These are phyloP conservation scores for Paraconiothyrium sp. DNA, from an alignment of 2,329 filamentous ascomycete genomes.

Conservation along the genomic window DNA sequence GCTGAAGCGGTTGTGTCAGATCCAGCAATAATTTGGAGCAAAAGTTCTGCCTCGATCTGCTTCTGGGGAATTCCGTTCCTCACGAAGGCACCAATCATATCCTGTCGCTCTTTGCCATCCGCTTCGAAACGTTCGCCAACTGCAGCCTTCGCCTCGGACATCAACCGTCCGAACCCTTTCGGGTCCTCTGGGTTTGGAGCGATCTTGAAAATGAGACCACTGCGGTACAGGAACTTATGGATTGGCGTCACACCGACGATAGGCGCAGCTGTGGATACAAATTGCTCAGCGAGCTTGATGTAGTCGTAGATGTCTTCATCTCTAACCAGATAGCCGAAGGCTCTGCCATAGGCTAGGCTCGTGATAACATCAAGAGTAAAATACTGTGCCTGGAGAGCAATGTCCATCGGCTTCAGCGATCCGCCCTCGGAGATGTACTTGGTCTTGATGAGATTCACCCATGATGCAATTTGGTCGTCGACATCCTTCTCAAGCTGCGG, in stretches of 20 bases:
- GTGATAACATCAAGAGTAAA: constrained; percentile 43
- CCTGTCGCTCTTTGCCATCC: constrained; percentile 9
- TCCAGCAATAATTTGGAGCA: constrained; percentile 23
- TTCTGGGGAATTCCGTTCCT: constrained; percentile 20
- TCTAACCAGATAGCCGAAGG: constrained; percentile 20
- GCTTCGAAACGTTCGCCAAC: constrained; percentile 16
- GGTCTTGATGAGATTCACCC: constrained; percentile 58
- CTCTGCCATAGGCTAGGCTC: constrained; percentile 18
- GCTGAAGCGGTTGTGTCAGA: constrained; percentile 24
- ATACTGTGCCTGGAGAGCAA: constrained; percentile 59
- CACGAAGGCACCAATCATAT: constrained; percentile 21
- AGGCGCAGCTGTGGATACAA: constrained; percentile 7
- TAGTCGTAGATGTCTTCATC: constrained; percentile 19
- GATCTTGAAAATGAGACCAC: constrained; percentile 11
- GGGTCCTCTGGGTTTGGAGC: constrained; percentile 12
- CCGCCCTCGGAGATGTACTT: constrained; percentile 49
- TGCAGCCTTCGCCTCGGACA: constrained; percentile 6
- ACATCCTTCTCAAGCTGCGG: constrained; percentile 59
- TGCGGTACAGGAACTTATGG: constrained; percentile 13
- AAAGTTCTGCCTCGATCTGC: constrained; percentile 17
- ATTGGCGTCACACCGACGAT: constrained; percentile 11
- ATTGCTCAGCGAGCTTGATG: constrained; percentile 4
- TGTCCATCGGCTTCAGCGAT: constrained; percentile 52
- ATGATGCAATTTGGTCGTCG: constrained; percentile 54
- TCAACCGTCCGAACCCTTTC: constrained; percentile 12